Base-by-base conservation (phyloP, 2,329 filamentous ascomycete genomes). In the Pseudogymnoascus sp. region DNA sequence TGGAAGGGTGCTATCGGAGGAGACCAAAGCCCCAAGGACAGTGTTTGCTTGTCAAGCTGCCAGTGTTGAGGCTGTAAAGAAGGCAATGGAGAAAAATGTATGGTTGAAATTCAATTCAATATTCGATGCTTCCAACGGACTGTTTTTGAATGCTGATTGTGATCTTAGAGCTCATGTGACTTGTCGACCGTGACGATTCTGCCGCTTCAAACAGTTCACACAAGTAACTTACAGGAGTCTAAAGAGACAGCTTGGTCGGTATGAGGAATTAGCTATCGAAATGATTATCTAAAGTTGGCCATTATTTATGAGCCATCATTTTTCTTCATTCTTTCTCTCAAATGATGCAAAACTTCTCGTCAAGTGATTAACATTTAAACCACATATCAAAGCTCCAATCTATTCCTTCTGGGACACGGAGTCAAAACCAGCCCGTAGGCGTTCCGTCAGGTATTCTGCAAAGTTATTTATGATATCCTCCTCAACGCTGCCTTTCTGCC, bases 401-500 rank as follows among this genome's bases (percentile, higher is more conserved):
- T 34, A 34, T 34, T 34, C 31, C 31, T 34, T 34, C 31, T 34
- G 31, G 31, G 31, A 34, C 10, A 36, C 11, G 10, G 42, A 46
- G 12, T 46, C 42, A 46, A 46, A 46, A 46, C 21, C 42, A 11
- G 42, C 21, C 42, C 23, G 18, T 46, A 46, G 42, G 42, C 42
- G 42, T 11, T 59, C 53, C 21, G 40, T 42, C 42, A 46, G 12
- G 42, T 46, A 46, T 23, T 46, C 12, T 46, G 42, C 42, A 5
- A 46, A 14, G 12, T 14, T 11, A 11, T 11, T 46, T 37, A 69
- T 31, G 1, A 69, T 36, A 1, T 64, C 63, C 37, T 65, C 63
- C 11, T 64, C 64, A n/a, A 71, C 10, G 10, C 64, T 40, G 1
- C 66, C 69, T 44, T 68, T 56, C 38, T 69, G 67, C 68, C 69